Base-by-base conservation (phyloP, 805 yeast species). In the Gaillardinia entomophila region DNA sequence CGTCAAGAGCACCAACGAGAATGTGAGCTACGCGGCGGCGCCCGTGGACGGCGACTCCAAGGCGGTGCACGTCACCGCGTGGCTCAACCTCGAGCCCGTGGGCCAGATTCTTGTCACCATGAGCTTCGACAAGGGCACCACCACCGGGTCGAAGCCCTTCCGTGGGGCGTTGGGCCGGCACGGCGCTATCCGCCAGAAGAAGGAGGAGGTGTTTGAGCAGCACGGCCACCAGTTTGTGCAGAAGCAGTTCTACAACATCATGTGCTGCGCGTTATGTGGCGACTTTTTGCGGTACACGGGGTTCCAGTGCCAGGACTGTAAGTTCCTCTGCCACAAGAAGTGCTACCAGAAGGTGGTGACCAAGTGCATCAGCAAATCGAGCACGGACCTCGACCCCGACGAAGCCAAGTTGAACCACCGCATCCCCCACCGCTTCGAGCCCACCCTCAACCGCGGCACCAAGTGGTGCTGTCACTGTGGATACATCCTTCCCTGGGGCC, bases 401-500 rank as follows among this genome's bases (percentile, higher is more conserved):
- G 90, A 81, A 45, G 75, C 84, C 15, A 80, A 85, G 57, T 74
- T 92, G 56, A 92, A 92, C 51, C 97, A 92, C 57, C 83, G 95
- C 43, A 92, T 92, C 46, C 98, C 98, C 23, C 99, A 92, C 56
- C 77, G 96, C 55, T 90, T 90, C 56, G 96, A 85, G 45, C 89
- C 90, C n/a, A 76, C 79, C 17, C 74, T 92, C 12, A 92, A 92
- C 52, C 80, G 88, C 60, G 94, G 96, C 48, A 94, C 99, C 2
- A 89, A 90, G 53, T 92, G 99, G 99, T 92, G 99, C 63, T 92
- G 97, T 48, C 99, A 92, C 56, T 92, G 99, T 72, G 99, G 99
- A 40, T 87, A 87, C 53, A 79, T 92, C 32, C 69, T 92, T 41
- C 97, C 98, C 12, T 82, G 96, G 82, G 96, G 97, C 33, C 77